Conservation (phyloP, 1,284 basidiomycete species). For the Phaffia rhodozyma region DNA sequence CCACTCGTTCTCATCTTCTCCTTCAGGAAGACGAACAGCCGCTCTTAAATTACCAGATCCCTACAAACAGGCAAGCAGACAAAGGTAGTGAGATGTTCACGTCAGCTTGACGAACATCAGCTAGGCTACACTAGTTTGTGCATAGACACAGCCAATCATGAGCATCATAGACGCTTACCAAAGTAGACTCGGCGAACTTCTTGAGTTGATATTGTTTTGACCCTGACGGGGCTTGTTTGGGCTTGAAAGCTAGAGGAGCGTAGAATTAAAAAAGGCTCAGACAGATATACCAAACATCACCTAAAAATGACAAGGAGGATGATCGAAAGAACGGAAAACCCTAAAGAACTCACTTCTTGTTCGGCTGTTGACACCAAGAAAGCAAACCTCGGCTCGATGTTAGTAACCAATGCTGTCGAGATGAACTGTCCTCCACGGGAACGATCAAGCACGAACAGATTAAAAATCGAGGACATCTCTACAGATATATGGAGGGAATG, state of each 20-base stretch:
- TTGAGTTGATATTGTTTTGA: constrained; percentile 94
- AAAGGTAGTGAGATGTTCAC: background rate
- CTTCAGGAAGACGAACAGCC: constrained; percentile 83
- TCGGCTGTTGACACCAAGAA: background rate
- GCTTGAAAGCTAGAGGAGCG: constrained; percentile 60
- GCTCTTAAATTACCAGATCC: constrained; percentile 84
- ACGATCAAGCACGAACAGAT: constrained; percentile 1
- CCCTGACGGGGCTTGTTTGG: constrained; percentile 87
- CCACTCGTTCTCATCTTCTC: constrained; percentile 92
- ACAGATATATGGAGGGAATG: background rate
- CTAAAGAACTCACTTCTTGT: constrained; percentile 7
- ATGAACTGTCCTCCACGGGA: no score
- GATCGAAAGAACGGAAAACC: background rate
- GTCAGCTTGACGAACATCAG: background rate
- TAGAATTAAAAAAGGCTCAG: background rate
- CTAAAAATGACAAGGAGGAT: no score
- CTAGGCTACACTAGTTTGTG: background rate
- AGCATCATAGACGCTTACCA: constrained; percentile 42
- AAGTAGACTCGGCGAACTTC: constrained; percentile 91
- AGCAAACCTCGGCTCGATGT: background rate
- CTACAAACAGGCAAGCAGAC: constrained; percentile 26
- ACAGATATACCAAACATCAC: background rate
- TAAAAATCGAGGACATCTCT: constrained; percentile 14
- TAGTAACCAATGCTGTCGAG: no score
- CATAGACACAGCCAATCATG: background rate